These are phyloP conservation scores for Ammopiptanthus mongolicus DNA, from an alignment of 306 rosid genomes.

Conservation along the genomic window DNA sequence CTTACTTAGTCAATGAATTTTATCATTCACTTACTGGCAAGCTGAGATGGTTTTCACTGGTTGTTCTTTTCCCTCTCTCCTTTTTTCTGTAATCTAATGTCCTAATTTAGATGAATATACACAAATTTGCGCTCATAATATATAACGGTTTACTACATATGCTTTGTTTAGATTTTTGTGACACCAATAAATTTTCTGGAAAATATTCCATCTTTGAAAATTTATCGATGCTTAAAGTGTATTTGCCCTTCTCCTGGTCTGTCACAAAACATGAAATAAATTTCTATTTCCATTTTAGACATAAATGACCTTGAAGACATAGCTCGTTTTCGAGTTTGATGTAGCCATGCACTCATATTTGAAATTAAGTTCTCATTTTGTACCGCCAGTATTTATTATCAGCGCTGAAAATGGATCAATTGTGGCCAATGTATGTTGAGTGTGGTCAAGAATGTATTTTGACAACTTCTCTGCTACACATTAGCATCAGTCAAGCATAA, in stretches of 20 bases:
- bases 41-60: background rate
- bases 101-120: background rate
- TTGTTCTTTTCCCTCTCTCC: background rate
- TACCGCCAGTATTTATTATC: background rate
- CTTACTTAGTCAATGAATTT: constrained; percentile 4
- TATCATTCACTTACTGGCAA: background rate
- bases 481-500: too few species aligned
- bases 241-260: background rate
- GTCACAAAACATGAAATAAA: background rate
- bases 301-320: background rate
- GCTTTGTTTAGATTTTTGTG: background rate
- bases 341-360: background rate
- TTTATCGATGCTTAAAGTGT: background rate
- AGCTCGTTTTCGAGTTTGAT: background rate
- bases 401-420: background rate
- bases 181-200: background rate
- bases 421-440: background rate
- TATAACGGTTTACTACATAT: background rate
- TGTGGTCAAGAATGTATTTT: background rate
- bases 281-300: background rate
- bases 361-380: background rate
- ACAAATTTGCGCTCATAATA: background rate
- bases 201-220: background rate
- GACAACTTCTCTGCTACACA: background rate
- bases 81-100: background rate